These are phyloP conservation scores for Sordaria brevicollis DNA, from an alignment of 495 filamentous ascomycete genomes.

Conservation along the genomic window DNA sequence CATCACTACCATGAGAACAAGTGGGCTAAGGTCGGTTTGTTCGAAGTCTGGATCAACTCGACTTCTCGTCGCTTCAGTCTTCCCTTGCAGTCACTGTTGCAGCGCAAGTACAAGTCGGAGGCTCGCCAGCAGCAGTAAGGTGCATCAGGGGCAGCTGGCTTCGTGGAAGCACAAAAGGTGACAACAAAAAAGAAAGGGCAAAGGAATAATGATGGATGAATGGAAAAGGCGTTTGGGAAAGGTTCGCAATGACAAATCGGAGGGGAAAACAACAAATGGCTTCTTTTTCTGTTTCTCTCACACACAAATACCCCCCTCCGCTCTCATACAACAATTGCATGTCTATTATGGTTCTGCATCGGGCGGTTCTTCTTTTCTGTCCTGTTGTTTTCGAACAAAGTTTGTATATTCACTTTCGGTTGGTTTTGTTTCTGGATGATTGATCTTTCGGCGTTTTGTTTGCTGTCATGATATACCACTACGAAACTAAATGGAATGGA, in stretches of 20 bases:
- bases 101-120: neutral
- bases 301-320: neutral
- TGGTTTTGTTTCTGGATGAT: neutral
- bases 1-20: slow-evolving; percentile 16
- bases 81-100: slow-evolving; percentile 6
- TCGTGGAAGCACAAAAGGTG: no score
- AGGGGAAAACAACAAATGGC: neutral
- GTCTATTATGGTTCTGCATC: neutral
- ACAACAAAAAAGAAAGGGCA: neutral
- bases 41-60: slow-evolving; percentile 18
- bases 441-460: neutral
- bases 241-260: neutral
- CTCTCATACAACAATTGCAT: neutral
- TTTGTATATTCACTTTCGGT: neutral
- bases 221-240: neutral
- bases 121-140: no score
- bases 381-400: neutral
- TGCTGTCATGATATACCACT: neutral
- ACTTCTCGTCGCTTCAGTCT: slow-evolving; percentile 10
- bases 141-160: neutral
- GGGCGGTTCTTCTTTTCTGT: neutral
- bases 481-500: neutral
- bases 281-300: neutral
- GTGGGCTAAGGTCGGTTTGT: slow-evolving; percentile 22
- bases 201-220: neutral